Base-by-base conservation (phyloP, 1,284 basidiomycete genomes). In the Cystobasidium pallidum region DNA sequence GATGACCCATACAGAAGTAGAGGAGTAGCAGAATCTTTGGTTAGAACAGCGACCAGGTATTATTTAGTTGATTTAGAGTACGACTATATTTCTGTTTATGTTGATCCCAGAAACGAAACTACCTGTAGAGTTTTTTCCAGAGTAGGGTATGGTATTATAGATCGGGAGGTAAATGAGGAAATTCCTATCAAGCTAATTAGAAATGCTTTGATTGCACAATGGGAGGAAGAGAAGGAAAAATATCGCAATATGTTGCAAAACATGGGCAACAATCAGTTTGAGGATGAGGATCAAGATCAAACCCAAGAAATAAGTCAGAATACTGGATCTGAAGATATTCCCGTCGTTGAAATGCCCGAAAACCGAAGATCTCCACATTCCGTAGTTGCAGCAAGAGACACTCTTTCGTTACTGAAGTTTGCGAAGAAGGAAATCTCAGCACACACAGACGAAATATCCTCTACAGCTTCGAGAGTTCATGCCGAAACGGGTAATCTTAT, bases 1-100 rank as follows among this genome's bases (percentile, higher is more conserved):
- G 68, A 71, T 32, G 68, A 71, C 21, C 19, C 39, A 21, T 71
- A 64, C 47, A 43, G 68, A 30, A 49, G 61, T 39, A 43, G 68
- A 54, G 68, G 68, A 24, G 68, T 71, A n/a, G 68, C 68, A 52
- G 68, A 71, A 49, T 71, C 68, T 7, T 47, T 71, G 8, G 61
- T 71, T 21, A 43, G 68, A 32, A 63, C 68, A 30, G 43, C 68
- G 26, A 64, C 61, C 34, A 45, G 68, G 28, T 57, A 71, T 61
- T 71, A 71, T 39, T 24, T 67, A 19, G 66, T 57, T 11, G 55
- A 67, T 24, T 32, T 49, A 15, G 45, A 61, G 2, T 63, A 32
- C 34, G 68, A 71, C n/a, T 63, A 55, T 55, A 21, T 71, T 13
- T 63, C 59, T 28, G 68, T 71, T n/a, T 71, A 63, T 64, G 39